Base-by-base conservation (phyloP, 441 rosid genomes). In the Populus hybrid region DNA sequence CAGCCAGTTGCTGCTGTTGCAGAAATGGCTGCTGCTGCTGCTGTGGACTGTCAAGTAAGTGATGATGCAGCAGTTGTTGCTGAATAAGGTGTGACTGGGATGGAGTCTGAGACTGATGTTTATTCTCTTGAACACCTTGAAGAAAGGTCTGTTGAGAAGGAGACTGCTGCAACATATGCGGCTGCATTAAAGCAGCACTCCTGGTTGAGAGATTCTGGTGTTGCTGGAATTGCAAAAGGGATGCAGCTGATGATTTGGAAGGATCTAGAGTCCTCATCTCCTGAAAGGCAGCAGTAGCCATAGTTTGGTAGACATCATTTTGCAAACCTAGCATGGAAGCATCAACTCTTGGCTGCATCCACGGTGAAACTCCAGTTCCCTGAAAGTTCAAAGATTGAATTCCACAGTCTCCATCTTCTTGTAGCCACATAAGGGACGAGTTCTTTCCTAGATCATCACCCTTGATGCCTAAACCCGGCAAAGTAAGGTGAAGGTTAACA, bases 201-300 rank as follows among this genome's bases (percentile, higher is more conserved):
- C 88, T 87, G 81, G 80, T 80, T 2, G 93, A 86, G 32, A 87
- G 88, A 74, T 87, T 91, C 16, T 87, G 88, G 32, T 89, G 86
- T 74, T 92, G 93, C 87, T 97, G 99, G 82, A 91, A 92, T 81
- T 90, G 97, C 86, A 94, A 79, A 72, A 88, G 85, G 64, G 94
- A 82, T 46, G 88, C 32, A 77, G 86, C 63, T 10, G 84, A 72
- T 24, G 85, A 75, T 78, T 90, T 90, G 63, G 91, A 81, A 81
- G 87, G 84, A 84, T 92, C 99, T 73, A 87, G 86, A 78, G 90
- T 84, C 77, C 97, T 91, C 92, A 91, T 90, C 69, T 95, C 99
- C 82, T 94, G 98, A 79, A 93, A 91, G 21, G 97, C 97, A 79
- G 97, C 94, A 53, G 97, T 89, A 77, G 97, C 97, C 99, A 97